A percentile compares a stretch with the other conserved stretches of the same genome.
Conservation (phyloP, 768 basidiomycete species). For the Phylloporus scabripes region DNA sequence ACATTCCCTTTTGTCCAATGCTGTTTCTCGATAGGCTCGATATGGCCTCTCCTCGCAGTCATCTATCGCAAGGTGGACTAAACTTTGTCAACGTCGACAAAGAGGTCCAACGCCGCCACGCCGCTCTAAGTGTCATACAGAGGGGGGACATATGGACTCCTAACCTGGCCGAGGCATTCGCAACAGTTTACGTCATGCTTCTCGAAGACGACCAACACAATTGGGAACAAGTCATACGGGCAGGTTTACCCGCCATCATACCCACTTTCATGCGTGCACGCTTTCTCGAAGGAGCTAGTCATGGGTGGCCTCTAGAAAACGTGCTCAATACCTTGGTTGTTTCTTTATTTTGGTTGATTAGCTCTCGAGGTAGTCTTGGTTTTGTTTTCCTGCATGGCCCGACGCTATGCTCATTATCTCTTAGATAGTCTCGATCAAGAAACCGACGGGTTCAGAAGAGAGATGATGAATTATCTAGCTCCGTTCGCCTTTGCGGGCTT, state of each 20-base stretch:
- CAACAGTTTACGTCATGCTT: constrained; percentile 53
- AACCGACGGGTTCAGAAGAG: constrained; percentile 26
- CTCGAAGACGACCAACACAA: constrained; percentile 52
- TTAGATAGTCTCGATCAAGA: constrained; percentile 30
- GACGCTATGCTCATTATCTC: background rate
- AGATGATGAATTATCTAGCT: constrained; percentile 34
- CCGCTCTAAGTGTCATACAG: constrained; percentile 42
- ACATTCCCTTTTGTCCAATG: constrained; percentile 32
- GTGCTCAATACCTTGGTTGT: constrained; percentile 43
- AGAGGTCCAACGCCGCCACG: constrained; percentile 44
- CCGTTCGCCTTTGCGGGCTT: constrained; percentile 48
- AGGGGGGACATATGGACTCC: constrained; percentile 33
- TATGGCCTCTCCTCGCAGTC: constrained; percentile 35
- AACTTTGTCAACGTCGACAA: constrained; percentile 32
- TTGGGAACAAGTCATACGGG: constrained; percentile 40
- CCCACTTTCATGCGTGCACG: constrained; percentile 35
- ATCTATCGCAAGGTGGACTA: constrained; percentile 28
- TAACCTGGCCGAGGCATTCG: constrained; percentile 40
- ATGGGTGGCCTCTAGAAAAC: constrained; percentile 47
- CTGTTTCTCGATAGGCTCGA: constrained; percentile 50
- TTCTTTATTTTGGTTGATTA: constrained; percentile 44
- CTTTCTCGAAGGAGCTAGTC: constrained; percentile 37
- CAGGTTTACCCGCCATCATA: constrained; percentile 39
- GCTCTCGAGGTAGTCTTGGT: constrained; percentile 24
- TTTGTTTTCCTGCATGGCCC: background rate